Evolutionary conservation across 148 eudicot species (phyloP), one percentile per base, ranked within the genome.

Genomic region (Vaccinium macrocarpon): DNA sequence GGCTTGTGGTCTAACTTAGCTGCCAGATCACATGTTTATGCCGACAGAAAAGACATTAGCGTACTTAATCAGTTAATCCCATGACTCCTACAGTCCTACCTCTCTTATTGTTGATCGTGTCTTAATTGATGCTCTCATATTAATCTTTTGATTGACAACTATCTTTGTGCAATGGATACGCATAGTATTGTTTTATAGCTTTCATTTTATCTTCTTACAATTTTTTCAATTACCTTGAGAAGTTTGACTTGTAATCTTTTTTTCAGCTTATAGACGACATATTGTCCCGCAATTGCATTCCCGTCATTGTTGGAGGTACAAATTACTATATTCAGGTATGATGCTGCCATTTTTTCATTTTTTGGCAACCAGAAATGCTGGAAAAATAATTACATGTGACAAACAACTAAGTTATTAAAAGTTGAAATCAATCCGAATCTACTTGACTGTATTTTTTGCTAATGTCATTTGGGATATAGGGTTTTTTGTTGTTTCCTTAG

Each of bases 271-370:
- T 97, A 76, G 84, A 91, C 72, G 96, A 89, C 71, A 93, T 95
- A 81, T 76, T 90, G 79, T 90, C 94, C 66, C 95, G 93, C 55
- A 86, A 90, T 86, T 88, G 81, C 83, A 66, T 94, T 84, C 99
- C 99, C 15, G 92, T 95, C 82, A 88, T 97, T 84, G 98, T 97
- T 81, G 99, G 99, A 49, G 99, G 99, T 76, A 97, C 98, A 66
- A 97, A 95, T 89, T 97, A 93, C 87, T 97, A 97, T 88, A 95
- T 97, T 59, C 99, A 95, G 99, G 99, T 93, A 92, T 79, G 46
- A 27, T 72, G 29, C 57, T 38, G 55, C 72, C 25, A 21, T 27
- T 71, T 50, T 15, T 25, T 35, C 74, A 11, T 49, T 62, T 48
- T n/a, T 62, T 62, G 70, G 70, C 29, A 23, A 62, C 70, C 18